Evolutionary conservation across 345 rosid species (phyloP), one percentile per base, ranked within the genome.

Genomic region (Pugionium cornutum): DNA sequence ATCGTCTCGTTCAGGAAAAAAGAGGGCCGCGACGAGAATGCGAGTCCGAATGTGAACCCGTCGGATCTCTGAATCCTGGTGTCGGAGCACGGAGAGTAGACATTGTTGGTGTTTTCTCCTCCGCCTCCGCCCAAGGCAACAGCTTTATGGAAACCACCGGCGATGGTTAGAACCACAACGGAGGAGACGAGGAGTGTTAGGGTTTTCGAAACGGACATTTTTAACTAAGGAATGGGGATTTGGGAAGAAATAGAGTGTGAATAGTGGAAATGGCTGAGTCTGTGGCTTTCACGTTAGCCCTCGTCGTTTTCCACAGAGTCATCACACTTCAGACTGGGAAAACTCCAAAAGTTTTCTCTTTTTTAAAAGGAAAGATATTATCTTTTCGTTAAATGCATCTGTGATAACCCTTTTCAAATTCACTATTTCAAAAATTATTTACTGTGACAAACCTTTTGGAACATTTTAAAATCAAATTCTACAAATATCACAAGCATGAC

Each of bases 31-130:
- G 86, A 67, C 1, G 97, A 83, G 80, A 91, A 86, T 2, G 86
- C 88, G 53, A 88, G 80, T n/a, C 83, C 87, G 67, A 91, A 88
- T 3, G 83, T 84, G 82, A 88, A 91, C 1, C 89, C 96, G 30
- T 91, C 97, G n/a, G 82, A 77, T 41, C 72, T 67, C 75, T 83
- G 83, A n/a, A 91, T 79, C 40, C 42, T 85, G n/a, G 96, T 76
- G 74, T 91, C 97, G 29, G 62, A 45, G 76, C 97, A 91, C 5
- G 97, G 96, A 1, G 75, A 72, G 82, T 62, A 86, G 9, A 80
- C 78, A 40, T 39, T 35, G 62, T 87, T 89, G 3, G 75, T 77
- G 77, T 77, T 74, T 52, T 18, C 53, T 32, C 58, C 68, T 27
- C 53, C 74, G 34, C 7, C 11, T 11, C 47, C 47, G 2, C 35